Evolutionary conservation across 257 asterid species (phyloP), one percentile per base, ranked within the genome.

Genomic region (Leptodermis oblonga): DNA sequence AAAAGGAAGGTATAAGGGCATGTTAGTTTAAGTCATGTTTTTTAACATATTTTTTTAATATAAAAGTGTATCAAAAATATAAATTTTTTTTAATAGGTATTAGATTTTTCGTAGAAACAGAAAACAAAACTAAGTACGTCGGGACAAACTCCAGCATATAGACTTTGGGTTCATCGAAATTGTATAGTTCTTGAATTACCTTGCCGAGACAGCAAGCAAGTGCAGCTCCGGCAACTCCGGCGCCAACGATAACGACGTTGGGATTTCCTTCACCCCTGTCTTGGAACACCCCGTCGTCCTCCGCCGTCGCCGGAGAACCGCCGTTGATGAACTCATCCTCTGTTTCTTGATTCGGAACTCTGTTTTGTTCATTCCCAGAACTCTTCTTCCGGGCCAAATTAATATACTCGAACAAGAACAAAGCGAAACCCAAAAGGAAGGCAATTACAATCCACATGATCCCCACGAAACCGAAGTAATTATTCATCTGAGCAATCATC

Each of bases 191-290:
- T n/a, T 51, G 33, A 42, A 0, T 22, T 68, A 68, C 72, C 72
- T 68, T 68, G 34, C 72, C 72, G 52, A 68, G 72, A 36, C 53
- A 68, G 72, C 72, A 68, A 56, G 72, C 72, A 5, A 68, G 72
- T 22, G 72, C 72, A 68, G 72, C 26, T 36, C 72, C 72, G 36
- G 72, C 72, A 7, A 68, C 72, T 3, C 72, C 72, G 26, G 72
- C 72, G 12, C 72, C 72, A 34, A 68, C 72, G 17, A 68, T 53
- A 7, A 68, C 26, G 52, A 68, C 48, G 41, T 68, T 63, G 20
- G 52, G 72, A 53, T 53, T 31, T 26, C 51, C 64, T 11, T 37
- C 62, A 12, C 6, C 33, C 36, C 34, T 63, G 68, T 28, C 52
- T 42, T 63, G 68, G 18, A 7, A 25, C 8, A 41, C 4, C 41